phyloP scores from a whole-genome alignment of 176 grass and related monocot genomes.

The Typha latifolia region DNA sequence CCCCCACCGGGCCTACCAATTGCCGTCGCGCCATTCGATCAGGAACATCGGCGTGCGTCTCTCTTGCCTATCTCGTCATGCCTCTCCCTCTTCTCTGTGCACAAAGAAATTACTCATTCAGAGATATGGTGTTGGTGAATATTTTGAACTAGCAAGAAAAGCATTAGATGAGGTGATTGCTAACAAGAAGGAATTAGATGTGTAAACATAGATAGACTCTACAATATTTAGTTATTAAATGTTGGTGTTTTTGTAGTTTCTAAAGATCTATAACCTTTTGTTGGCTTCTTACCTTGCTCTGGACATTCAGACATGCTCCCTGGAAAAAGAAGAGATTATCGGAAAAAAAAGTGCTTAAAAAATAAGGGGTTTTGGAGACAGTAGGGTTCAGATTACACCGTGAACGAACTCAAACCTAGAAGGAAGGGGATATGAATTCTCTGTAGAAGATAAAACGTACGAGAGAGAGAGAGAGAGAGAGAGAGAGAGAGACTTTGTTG shows the following conservation, averaged over 20 bases:
- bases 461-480: constrained; percentile 25
- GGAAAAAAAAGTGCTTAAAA: not conserved
- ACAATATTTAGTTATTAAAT: too few species aligned
- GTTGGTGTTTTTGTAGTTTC: constrained; percentile 6
- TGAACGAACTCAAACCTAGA: too few species aligned
- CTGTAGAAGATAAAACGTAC: too few species aligned
- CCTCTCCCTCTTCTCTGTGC: constrained; percentile 42
- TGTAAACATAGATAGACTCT: too few species aligned
- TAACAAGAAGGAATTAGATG: too few species aligned
- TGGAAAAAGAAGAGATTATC: not conserved
- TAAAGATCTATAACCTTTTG: too few species aligned
- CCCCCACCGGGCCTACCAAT: constrained; percentile 12
- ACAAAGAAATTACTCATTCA: not conserved
- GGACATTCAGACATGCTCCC: constrained; percentile 66
- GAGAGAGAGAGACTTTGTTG: too few species aligned
- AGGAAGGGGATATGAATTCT: too few species aligned
- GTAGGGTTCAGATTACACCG: not conserved
- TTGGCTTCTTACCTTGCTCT: constrained; percentile 51
- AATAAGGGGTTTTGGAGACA: not conserved
- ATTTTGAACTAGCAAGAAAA: too few species aligned
- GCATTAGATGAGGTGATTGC: too few species aligned
- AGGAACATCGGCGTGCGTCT: constrained; percentile 13
- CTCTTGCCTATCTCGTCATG: constrained; percentile 69
- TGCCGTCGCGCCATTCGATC: constrained; percentile 1
- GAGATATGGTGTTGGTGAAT: too few species aligned